Evolutionary conservation across 768 basidiomycete species (phyloP), one percentile per base, ranked within the genome.

Genomic region (Rhizopogon vulgaris): DNA sequence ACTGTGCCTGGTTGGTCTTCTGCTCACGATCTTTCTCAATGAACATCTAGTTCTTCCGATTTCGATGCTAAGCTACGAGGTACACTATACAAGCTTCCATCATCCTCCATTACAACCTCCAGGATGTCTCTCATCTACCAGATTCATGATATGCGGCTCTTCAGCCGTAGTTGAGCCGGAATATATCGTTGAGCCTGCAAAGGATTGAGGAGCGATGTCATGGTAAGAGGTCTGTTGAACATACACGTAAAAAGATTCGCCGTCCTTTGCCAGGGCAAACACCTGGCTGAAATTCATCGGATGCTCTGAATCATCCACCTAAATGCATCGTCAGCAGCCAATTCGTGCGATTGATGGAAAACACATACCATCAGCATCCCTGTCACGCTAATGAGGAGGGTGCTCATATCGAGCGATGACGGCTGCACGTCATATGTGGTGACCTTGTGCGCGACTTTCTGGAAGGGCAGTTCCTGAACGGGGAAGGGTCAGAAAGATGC

Each of bases 261-360:
- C 80, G 2, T 94, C 90, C 25, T 81, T 85, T 49, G 90, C 77
- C 52, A 99, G 82, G 59, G 95, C 92, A 83, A 99, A 99, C 56
- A 83, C 75, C 71, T 99, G 96, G 58, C 85, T 90, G 76, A 90
- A 99, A 61, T 82, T 84, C 52, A 99, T 73, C n/a, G 90, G 83
- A 58, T 89, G 88, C 52, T 70, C 39, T 56, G 75, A 77, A 55
- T 88, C 90, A 60, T 97, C 94, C 58, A 98, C 83, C 90, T 92
- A 58, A 32, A 30, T 49, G 22, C 46, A 17, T n/a, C 6, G 32
- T 25, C 22, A 41, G 42, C 28, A 53, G 54, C 41, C 41, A 53
- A 17, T 42, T 28, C 10, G 32, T 39, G 25, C 2, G 37, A 47
- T 27, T 39, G 28, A 48, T 25, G 17, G 39, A 37, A 4, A 22